Evolutionary conservation across 2,329 filamentous ascomycete species (phyloP).

Genomic region (Fusarium protoensiforme): DNA sequence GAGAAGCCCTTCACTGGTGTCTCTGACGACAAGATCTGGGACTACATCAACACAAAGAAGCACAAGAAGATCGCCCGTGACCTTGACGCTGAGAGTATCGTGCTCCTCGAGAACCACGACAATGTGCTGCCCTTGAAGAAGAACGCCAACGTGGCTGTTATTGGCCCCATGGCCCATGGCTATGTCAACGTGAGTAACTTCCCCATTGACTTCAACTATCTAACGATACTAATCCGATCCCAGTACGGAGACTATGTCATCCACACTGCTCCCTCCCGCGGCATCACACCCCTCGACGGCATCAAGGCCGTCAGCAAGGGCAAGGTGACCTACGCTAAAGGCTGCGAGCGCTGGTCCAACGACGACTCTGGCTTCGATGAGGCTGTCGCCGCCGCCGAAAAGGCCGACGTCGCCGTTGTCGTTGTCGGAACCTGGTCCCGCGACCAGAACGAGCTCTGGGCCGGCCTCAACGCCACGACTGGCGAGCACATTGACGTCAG

Average conservation of each 20-base stretch:
- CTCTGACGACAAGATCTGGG: conserved; percentile 62
- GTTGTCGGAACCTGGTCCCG: conserved; percentile 81
- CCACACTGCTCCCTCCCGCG: conserved; percentile 69
- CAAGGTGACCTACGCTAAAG: conserved; percentile 73
- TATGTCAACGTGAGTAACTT: conserved; percentile 70
- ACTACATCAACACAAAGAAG: conserved; percentile 71
- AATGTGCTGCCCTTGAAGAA: conserved; percentile 66
- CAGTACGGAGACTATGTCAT: conserved; percentile 80
- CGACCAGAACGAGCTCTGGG: conserved; percentile 78
- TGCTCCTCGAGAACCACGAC: conserved; percentile 69
- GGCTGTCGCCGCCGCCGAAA: conserved; percentile 72
- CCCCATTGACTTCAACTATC: too few species aligned
- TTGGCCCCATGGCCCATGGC: conserved; percentile 79
- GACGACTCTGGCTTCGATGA: conserved; percentile 75
- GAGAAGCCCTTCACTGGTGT: conserved; percentile 75
- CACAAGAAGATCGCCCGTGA: conserved; percentile 69
- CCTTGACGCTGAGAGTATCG: conserved; percentile 72
- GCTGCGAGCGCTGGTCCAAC: conserved; percentile 78
- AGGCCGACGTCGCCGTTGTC: conserved; percentile 77
- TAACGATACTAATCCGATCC: conserved; percentile 18
- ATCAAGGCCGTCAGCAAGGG: conserved; percentile 71
- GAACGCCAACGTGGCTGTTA: conserved; percentile 75
- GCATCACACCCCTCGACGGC: conserved; percentile 76
- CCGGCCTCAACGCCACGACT: conserved; percentile 77
- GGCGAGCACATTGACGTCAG: conserved; percentile 78